Evolutionary conservation across 805 yeast species (phyloP), one percentile per base, ranked within the genome.

Genomic region (Candida silvicultrix): DNA sequence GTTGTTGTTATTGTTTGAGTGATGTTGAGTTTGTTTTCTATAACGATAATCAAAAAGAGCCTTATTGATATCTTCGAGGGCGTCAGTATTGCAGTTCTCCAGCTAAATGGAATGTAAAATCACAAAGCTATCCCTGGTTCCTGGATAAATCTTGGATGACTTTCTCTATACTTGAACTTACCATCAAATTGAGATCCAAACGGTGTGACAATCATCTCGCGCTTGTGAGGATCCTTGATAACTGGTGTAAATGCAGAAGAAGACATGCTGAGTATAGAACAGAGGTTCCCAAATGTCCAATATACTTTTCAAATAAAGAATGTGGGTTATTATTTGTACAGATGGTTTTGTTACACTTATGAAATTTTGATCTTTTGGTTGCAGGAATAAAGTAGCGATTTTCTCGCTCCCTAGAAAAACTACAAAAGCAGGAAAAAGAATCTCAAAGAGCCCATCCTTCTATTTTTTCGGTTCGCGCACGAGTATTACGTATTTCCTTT

Each of bases 141-240:
- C 5, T 34, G n/a, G 37, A 8, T 23, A 9, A 15, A 9, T n/a
- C 8, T 34, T 37, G 9, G 25, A 16, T 10, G 4, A 14, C 19
- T 20, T 37, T 37, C 39, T 37, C 39, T 25, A 37, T 15, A 21
- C 25, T 14, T 7, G 20, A 23, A 29, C 46, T 31, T 35, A 44
- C 46, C 43, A 18, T 44, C 46, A 23, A 40, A 15, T 31, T 44
- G 46, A 16, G 46, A 31, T n/a, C 40, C 42, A 35, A 44, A 44
- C 29, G 46, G 46, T 2, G 38, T 19, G 19, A 32, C 18, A 4
- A 28, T n/a, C 19, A 44, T 44, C 36, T 44, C 40, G 25, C 46
- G 44, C 28, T 37, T 36, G 29, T 16, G 10, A 14, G 22, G n/a
- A n/a, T 22, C 21, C 21, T 23, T 25, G 20, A 11, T n/a, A 4